Percentiles rank a stretch among this genome's conserved stretches.
Conservation (phyloP, 441 rosid species). For the Manihot esculenta region DNA sequence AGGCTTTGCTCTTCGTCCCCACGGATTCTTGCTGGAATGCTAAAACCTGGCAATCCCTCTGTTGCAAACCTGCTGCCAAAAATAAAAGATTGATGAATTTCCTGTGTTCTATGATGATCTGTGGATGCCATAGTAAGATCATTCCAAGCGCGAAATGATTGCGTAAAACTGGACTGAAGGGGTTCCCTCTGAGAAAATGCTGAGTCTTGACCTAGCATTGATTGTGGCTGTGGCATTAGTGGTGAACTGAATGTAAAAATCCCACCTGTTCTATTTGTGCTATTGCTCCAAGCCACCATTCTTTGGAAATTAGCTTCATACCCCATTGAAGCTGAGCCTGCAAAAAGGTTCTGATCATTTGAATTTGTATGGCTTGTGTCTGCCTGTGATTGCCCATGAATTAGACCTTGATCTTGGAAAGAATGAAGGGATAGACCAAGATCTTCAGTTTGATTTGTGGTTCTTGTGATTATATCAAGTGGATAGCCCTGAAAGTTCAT, state of each 20-base stretch:
- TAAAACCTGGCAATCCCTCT: constrained; percentile 67
- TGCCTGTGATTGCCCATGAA: constrained; percentile 62
- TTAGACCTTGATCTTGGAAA: constrained; percentile 68
- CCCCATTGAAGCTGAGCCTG: constrained; percentile 32
- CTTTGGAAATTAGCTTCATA: constrained; percentile 47
- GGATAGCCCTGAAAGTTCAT: constrained; percentile 58
- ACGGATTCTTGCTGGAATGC: constrained; percentile 80
- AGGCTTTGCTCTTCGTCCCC: constrained; percentile 67
- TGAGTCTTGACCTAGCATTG: constrained; percentile 59
- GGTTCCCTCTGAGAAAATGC: constrained; percentile 85
- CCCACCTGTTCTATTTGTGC: constrained; percentile 42
- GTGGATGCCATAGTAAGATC: constrained; percentile 45
- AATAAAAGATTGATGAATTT: constrained; percentile 43
- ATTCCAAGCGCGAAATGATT: constrained; percentile 78
- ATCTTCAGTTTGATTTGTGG: constrained; percentile 37
- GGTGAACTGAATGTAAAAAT: constrained; percentile 49
- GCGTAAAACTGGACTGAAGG: constrained; percentile 97
- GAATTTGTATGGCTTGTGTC: constrained; percentile 44
- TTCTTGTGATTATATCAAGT: constrained; percentile 44
- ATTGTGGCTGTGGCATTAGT: constrained; percentile 25
- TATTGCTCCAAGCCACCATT: constrained; percentile 46
- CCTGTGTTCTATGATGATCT: constrained; percentile 42
- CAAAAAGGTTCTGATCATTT: constrained; percentile 29
- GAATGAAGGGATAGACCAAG: constrained; percentile 54
- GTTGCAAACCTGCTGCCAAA: constrained; percentile 51